Conservation (phyloP, 2,329 filamentous ascomycete genomes). For the Sporothrix schenckii region DNA sequence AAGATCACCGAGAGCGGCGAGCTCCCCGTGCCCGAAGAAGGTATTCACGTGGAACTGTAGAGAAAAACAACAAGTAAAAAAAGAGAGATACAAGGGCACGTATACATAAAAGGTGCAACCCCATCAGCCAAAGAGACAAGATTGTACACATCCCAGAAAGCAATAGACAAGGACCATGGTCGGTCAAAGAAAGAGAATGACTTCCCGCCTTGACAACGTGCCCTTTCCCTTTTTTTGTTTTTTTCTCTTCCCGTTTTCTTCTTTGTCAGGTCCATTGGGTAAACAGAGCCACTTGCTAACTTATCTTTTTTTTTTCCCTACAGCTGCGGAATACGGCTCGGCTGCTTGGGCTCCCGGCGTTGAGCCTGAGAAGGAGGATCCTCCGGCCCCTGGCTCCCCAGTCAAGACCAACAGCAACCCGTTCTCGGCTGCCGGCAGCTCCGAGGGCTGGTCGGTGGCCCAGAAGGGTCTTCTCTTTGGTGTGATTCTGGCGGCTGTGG, state of each 20-base stretch:
- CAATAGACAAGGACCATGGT: background rate
- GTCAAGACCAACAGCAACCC: slow-evolving; percentile 21
- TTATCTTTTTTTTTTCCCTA: slow-evolving; percentile 24
- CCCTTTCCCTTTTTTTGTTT: background rate
- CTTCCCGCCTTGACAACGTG: slow-evolving; percentile 15
- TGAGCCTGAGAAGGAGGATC: slow-evolving; percentile 40
- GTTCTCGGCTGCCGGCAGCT: slow-evolving; percentile 31
- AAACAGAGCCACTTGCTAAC: slow-evolving; percentile 36
- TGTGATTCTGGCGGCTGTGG: slow-evolving; percentile 53
- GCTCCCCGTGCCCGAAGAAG: slow-evolving; percentile 81
- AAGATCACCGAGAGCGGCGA: slow-evolving; percentile 85
- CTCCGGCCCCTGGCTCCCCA: background rate
- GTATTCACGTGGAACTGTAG: slow-evolving; percentile 89
- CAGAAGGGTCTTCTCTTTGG: slow-evolving; percentile 57
- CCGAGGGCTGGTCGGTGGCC: slow-evolving; percentile 49
- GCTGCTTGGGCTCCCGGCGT: slow-evolving; percentile 47
- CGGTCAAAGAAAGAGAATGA: background rate
- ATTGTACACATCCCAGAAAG: slow-evolving; percentile 24
- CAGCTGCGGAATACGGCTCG: slow-evolving; percentile 44
- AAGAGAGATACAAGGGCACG: slow-evolving; percentile 17
- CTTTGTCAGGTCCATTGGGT: slow-evolving; percentile 26
- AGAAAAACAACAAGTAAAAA: slow-evolving; percentile 7
- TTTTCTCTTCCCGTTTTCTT: slow-evolving; percentile 26
- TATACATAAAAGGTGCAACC: slow-evolving; percentile 12
- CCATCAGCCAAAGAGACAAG: background rate